A percentile compares a stretch with the other conserved stretches of the same genome.
phyloP scores from a whole-genome alignment of 441 rosid genomes.

The Bocquillonia castaneifolia region DNA sequence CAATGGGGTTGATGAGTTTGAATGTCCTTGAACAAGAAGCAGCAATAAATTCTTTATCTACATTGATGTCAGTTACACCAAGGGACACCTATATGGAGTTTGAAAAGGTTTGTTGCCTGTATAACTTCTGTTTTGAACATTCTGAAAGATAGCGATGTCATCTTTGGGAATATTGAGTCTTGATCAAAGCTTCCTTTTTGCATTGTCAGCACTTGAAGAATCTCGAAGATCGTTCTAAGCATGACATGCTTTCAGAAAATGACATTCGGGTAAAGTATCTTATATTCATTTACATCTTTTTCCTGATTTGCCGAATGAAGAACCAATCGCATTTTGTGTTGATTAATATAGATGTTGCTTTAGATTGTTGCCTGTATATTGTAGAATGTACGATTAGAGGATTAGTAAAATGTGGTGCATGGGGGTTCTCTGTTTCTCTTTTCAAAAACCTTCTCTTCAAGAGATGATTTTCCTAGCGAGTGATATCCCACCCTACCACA shows the following conservation, averaged over 20 bases:
- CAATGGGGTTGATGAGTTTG: constrained; percentile 74
- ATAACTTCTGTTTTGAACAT: neutral
- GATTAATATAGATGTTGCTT: neutral
- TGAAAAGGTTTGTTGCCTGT: constrained; percentile 54
- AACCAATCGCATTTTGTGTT: neutral
- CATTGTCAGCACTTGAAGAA: constrained; percentile 55
- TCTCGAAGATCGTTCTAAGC: constrained; percentile 68
- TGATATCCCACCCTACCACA: neutral
- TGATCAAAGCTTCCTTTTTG: constrained; percentile 28
- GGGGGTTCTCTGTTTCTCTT: neutral
- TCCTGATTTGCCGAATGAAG: neutral
- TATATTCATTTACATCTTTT: constrained; percentile 4
- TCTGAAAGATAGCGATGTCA: neutral
- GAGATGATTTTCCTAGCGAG: neutral
- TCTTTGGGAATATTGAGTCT: constrained; percentile 11
- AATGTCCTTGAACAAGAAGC: constrained; percentile 66
- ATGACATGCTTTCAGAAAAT: constrained; percentile 74
- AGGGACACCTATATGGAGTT: constrained; percentile 65
- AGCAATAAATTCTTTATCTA: constrained; percentile 65
- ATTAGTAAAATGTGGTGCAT: neutral
- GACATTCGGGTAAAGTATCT: constrained; percentile 65
- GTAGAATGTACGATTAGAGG: neutral
- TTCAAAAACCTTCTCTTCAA: too few species aligned
- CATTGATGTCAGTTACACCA: constrained; percentile 83
- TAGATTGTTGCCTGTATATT: neutral